Base-by-base conservation (phyloP, 352 stramenopile species). In the Phytophthora aleatoria region DNA sequence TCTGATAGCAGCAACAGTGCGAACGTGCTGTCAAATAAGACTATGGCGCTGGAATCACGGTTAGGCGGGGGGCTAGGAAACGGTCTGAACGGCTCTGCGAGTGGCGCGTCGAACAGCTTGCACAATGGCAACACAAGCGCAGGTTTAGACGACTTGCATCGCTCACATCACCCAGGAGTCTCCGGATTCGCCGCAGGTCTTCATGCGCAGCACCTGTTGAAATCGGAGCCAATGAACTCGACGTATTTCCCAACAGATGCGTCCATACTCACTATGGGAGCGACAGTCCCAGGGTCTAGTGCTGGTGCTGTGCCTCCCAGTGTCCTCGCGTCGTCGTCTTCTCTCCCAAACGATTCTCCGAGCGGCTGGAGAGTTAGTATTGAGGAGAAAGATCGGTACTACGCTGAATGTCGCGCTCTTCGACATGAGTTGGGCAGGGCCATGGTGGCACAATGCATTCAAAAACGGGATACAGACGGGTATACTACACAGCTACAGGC, bases 21-120 rank as follows among this genome's bases (percentile, higher is more conserved):
- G 3, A 92, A 89, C 45, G 81, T 92, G 6, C 45, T 92, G n/a
- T 78, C 83, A 16, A 89, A 65, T 56, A 92, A 90, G 50, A 87
- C 73, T 0, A 79, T 90, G 72, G 83, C 83, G 28, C 49, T 92
- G 8, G 83, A 92, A 67, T 89, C 83, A 11, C 79, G 83, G 45
- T 73, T 92, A 69, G 77, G 74, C 28, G 74, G 74, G 47, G 54
- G 66, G 35, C n/a, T 78, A 52, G 58, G 63, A 59, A 82, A 75
- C 27, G 66, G 72, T 15, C 20, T 61, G 30, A 80, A 74, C 38
- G 69, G 61, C 13, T 61, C 65, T 10, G 49, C 55, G 39, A 42
- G 54, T 16, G 47, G 47, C 26, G 53, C 43, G 33, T 57, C 57
- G 13, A 81, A 65, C 44, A 71, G 62, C 26, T 50, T 61, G 27